Base-by-base conservation (phyloP, 305 asterid species). In the Rubia tinctorum region DNA sequence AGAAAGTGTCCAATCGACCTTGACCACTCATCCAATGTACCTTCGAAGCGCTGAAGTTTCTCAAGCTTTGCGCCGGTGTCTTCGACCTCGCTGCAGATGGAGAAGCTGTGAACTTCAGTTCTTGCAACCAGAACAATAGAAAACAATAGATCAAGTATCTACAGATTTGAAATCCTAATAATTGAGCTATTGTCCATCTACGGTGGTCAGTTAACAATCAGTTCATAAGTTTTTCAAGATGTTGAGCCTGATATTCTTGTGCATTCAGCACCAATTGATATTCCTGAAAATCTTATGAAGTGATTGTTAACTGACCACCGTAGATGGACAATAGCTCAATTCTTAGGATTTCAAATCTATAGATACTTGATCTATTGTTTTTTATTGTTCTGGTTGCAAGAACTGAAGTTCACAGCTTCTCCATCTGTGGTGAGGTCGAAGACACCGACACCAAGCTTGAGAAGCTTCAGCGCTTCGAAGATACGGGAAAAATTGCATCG, bases 161-260 rank as follows among this genome's bases (percentile, higher is more conserved):
- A 89, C 78, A 87, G 92, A 85, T 77, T 91, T 84, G 97, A 89
- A 75, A 83, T 88, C 81, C 65, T 82, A 60, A 88, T 76, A 76
- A 82, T 91, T 53, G 94, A 89, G 80, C 80, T 89, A 34, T 88
- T 84, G 81, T 89, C 96, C 3, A 86, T 86, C 72, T 89, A 91
- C 49, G 97, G 97, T 69, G 80, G 77, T 78, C 89, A 91, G 96
- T 80, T 90, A 47, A 83, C 76, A 67, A 86, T 91, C 61, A 79
- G 84, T 49, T 75, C 88, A 66, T 86, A 84, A 71, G 96, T 89
- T 79, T 91, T 89, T 85, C 89, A 85, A 68, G 89, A 83, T 80
- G 96, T 94, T 6, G 92, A 88, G 72, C 96, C 97, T 15, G 97
- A 91, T 79, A 82, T 84, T 83, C 97, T 91, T 63, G 91, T 82